phyloP scores from a whole-genome alignment of 164 flowering plant species.

The Malania oleifera region DNA sequence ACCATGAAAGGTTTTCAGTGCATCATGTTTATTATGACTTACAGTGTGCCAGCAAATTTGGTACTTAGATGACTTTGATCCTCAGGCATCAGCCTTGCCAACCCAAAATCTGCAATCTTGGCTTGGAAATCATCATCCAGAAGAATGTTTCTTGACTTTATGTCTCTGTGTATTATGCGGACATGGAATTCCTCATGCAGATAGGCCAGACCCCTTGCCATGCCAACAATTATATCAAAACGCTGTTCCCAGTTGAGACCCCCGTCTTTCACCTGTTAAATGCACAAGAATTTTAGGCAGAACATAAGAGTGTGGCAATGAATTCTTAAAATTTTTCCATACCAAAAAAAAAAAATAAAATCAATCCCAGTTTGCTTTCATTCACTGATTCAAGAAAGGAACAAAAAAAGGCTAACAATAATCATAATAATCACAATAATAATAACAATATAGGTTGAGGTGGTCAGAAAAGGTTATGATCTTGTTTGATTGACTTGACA shows the following conservation, averaged over 20 bases:
- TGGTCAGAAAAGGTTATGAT: too few species aligned
- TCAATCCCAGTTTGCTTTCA: too few species aligned
- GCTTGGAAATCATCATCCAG: slow-evolving; percentile 49
- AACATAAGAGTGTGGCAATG: too few species aligned
- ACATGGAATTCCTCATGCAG: slow-evolving; percentile 56
- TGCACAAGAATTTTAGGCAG: too few species aligned
- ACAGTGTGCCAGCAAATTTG: slow-evolving; percentile 64
- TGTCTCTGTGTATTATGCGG: slow-evolving; percentile 54
- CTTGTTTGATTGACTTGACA: too few species aligned
- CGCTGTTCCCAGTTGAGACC: slow-evolving; percentile 55
- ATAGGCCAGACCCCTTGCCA: slow-evolving; percentile 56
- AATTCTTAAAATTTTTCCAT: too few species aligned
- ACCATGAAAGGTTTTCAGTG: too few species aligned
- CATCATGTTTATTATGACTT: slow-evolving; percentile 20
- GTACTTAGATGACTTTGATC: slow-evolving; percentile 51
- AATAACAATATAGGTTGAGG: too few species aligned
- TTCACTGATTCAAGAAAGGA: too few species aligned
- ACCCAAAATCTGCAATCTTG: slow-evolving; percentile 59
- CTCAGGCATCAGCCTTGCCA: slow-evolving; percentile 57
- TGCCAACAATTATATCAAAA: slow-evolving; percentile 46
- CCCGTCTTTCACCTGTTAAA: slow-evolving; percentile 36
- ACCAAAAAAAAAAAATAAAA: too few species aligned
- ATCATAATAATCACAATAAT: too few species aligned
- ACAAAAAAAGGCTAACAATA: too few species aligned
- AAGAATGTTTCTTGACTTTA: slow-evolving; percentile 50